Base-by-base conservation (phyloP, 2,329 filamentous ascomycete species). In the Colletotrichum chrysophilum region DNA sequence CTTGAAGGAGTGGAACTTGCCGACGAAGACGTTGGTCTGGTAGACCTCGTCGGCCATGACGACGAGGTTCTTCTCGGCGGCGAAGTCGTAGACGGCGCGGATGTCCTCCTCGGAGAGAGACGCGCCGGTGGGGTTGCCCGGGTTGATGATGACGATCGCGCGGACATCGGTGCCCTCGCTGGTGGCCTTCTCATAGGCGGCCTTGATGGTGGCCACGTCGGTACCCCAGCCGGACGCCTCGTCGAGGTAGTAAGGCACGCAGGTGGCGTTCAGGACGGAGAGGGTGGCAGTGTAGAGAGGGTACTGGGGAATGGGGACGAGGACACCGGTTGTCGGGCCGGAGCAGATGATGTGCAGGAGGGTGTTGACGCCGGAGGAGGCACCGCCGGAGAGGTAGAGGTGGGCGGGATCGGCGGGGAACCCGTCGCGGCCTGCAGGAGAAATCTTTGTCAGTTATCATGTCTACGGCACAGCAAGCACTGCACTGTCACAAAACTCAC, bases 1-100 rank as follows among this genome's bases (percentile, higher is more conserved):
- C 89, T 98, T 98, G 93, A 99, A 98, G 82, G 95, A 97, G 87
- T 95, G 92, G 89, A 99, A 99, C 84, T 96, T 90, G 85, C 97
- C 97, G 77, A 94, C 88, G 87, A 99, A 99, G 80, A 99, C 94
- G 86, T 99, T 99, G 83, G 97, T 98, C 88, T 99, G 97, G 91
- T 99, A 99, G 48, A 99, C 97, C 86, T 99, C 97, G 82, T 99
- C 97, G 68, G 97, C 97, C 81, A 99, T 91, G 78, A 98, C 89
- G 71, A 98, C 96, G 30, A 99, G 90, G 80, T 93, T 92, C 89
- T 98, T 92, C 84, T 96, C 90, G 32, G 93, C 93, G 52, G 97
- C 96, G 78, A 98, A 94, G 78, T 97, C 92, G 79, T 98, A 90
- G n/a, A 98, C 95, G 67, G 91, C 90, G 81, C 93, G 92, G 84